Evolutionary conservation across 192 early-diverging fungal species (phyloP).

Genomic region (Coemansia sp.): DNA sequence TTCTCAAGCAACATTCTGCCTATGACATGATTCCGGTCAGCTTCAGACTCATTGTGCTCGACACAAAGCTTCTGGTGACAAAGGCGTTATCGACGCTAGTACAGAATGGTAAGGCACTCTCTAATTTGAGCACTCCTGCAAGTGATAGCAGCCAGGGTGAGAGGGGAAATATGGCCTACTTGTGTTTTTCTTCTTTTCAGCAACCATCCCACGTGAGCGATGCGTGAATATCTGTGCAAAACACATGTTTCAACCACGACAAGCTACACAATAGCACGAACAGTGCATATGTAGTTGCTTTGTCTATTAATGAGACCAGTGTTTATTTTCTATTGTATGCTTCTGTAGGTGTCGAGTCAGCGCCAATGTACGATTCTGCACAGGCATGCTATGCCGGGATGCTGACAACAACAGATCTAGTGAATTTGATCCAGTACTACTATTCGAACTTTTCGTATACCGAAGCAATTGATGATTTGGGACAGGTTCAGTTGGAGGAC

Average conservation of each 20-base stretch:
- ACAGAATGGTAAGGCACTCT: constrained; percentile 77
- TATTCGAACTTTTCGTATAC: constrained; percentile 77
- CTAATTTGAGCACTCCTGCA: not conserved
- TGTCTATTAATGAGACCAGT: not conserved
- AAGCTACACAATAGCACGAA: not conserved
- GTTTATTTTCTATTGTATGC: not conserved
- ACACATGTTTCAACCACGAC: not conserved
- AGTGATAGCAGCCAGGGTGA: not conserved
- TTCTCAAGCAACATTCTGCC: constrained; percentile 80
- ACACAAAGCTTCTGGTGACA: constrained; percentile 84
- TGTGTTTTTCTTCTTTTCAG: not conserved
- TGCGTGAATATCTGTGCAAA: not conserved
- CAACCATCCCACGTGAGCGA: not conserved
- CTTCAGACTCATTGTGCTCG: constrained; percentile 88
- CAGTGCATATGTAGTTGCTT: not conserved
- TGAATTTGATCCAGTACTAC: constrained; percentile 91
- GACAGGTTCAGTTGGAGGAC: constrained; percentile 58
- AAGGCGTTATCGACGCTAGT: constrained; percentile 88
- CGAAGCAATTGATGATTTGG: constrained; percentile 84
- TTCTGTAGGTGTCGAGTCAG: constrained; percentile 80
- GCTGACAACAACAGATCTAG: constrained; percentile 95
- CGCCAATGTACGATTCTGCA: constrained; percentile 84
- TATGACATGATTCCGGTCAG: constrained; percentile 91
- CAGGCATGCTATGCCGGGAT: constrained; percentile 86
- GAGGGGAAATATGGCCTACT: not conserved